Evolutionary conservation across 805 yeast species (phyloP), one percentile per base, ranked within the genome.

Genomic region (Candida pseudoglaebosa): DNA sequence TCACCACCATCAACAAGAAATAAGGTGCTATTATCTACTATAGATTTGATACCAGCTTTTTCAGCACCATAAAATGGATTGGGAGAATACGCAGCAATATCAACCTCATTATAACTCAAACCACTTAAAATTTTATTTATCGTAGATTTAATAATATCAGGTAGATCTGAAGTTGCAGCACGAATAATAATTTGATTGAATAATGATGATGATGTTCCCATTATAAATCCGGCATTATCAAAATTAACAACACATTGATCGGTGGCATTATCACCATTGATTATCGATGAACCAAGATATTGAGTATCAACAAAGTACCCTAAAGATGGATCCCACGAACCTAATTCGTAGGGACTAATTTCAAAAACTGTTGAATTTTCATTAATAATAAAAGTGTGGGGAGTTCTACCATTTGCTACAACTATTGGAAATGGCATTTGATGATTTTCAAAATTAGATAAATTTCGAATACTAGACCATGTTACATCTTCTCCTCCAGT

Each of bases 291-390:
- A 7, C 96, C 96, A 34, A 85, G 57, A 54, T 83, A 87, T 57
- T 78, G 73, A 32, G 78, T 61, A 43, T 83, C 81, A 9, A 80
- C 69, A 59, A 89, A 88, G 2, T 82, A 64, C 39, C 73, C 67
- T 39, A 85, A 61, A 1, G 82, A 67, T 10, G 87, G 84, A 54
- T 89, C 96, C 95, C 95, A 88, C 4, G 95, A 80, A 10, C 96
- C 96, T 53, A 88, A 41, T 47, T 67, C 73, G 45, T 37, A 66
- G 4, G 73, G 67, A 36, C 53, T 62, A 39, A 63, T 39, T 52
- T 67, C 73, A 39, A 66, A 52, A 10, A 67, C 57, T 1, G 71
- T 63, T 17, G 71, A 64, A 47, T 65, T 63, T 2, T 54, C 57
- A 45, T 57, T 54, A 28, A 60, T 50, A 38, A 61, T 46, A 9